These are phyloP conservation scores for Croton laevigatus DNA, from an alignment of 441 rosid genomes.

Conservation along the genomic window DNA sequence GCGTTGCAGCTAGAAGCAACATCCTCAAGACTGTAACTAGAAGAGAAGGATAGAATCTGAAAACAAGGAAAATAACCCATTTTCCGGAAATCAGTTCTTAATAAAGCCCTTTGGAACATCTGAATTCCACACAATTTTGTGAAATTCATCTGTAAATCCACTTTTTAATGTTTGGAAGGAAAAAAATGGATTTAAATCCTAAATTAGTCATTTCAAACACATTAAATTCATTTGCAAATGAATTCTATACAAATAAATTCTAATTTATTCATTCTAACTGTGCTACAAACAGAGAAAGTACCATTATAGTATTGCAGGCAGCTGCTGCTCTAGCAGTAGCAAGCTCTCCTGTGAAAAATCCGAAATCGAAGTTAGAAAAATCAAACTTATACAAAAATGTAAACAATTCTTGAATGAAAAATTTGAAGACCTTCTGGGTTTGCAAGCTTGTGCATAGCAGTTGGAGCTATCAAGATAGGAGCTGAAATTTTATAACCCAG, in stretches of 20 bases:
- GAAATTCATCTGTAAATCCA: no score
- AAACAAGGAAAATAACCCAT: neutral
- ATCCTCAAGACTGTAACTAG: conserved; percentile 68
- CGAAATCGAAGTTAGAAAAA: neutral
- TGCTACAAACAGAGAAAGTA: conserved; percentile 43
- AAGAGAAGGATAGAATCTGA: conserved; percentile 52
- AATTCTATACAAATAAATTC: no score
- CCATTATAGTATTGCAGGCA: conserved; percentile 72
- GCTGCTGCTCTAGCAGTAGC: conserved; percentile 86
- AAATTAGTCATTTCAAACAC: no score
- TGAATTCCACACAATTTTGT: no score
- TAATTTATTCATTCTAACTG: no score
- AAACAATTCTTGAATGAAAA: neutral
- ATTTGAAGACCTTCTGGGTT: conserved; percentile 24
- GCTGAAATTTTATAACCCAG: conserved; percentile 81
- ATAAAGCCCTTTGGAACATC: no score
- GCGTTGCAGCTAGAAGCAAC: conserved; percentile 78
- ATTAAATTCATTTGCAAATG: no score
- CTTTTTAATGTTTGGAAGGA: no score
- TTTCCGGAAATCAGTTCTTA: no score
- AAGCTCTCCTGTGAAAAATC: conserved; percentile 50
- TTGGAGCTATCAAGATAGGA: conserved; percentile 96
- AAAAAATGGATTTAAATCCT: no score
- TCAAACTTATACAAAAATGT: neutral
- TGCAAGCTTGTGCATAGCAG: conserved; percentile 90